phyloP scores from a whole-genome alignment of 164 flowering plant genomes.

The Piper betle region DNA sequence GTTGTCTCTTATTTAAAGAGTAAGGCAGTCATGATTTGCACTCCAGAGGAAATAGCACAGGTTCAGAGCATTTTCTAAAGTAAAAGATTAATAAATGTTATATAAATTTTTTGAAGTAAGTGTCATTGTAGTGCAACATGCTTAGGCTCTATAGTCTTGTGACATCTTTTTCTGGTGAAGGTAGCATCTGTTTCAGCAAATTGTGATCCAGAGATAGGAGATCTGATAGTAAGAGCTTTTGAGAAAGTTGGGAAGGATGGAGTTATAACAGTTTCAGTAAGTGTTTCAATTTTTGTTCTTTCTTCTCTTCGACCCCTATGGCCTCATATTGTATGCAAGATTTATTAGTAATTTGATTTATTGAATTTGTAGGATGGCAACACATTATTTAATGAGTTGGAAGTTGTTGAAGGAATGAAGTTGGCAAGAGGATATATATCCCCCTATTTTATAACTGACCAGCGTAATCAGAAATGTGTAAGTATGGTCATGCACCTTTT shows the following conservation, averaged over 20 bases:
- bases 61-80: constrained; percentile 15
- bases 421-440: constrained; percentile 81
- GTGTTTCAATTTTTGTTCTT: constrained; percentile 9
- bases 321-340: neutral
- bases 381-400: constrained; percentile 63
- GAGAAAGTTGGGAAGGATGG: constrained; percentile 97
- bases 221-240: constrained; percentile 80
- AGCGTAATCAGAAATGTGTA: constrained; percentile 77
- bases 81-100: neutral
- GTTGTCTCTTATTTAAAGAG: constrained; percentile 60
- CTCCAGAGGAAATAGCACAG: constrained; percentile 87
- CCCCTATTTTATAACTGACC: constrained; percentile 69
- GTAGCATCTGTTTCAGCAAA: constrained; percentile 95
- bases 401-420: constrained; percentile 92
- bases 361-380: constrained; percentile 54
- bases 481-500: constrained; percentile 13
- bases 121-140: neutral
- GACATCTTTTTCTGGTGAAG: constrained; percentile 19
- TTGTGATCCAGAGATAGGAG: constrained; percentile 82
- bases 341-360: constrained; percentile 3
- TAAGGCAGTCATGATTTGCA: constrained; percentile 77
- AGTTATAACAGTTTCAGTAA: constrained; percentile 71
- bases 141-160: neutral
- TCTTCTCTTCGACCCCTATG: neutral
- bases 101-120: neutral